Evolutionary conservation across 2,329 filamentous ascomycete genomes (phyloP), one percentile per base, ranked within the genome.

Genomic region (Thermothelomyces thermophilus): DNA sequence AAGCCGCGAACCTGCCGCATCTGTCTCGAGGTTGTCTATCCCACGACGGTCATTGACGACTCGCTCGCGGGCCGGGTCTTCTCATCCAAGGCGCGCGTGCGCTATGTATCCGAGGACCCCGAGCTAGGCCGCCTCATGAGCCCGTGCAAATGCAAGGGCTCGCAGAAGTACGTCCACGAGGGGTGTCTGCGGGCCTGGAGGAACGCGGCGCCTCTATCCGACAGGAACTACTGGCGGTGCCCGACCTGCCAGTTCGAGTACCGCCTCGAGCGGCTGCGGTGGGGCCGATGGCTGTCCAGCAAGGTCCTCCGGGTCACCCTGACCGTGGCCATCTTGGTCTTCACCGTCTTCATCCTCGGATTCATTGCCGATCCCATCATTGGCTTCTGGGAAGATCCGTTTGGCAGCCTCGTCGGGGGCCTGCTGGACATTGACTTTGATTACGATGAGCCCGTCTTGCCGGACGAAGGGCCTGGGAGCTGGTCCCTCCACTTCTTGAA

Each of bases 291-390:
- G 69, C 72, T 90, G 44, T 80, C 78, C 63, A 87, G 82, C 70
- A 75, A 75, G 57, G 66, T 77, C 48, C 74, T 85, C 4, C 86
- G 94, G 62, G 70, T 88, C 26, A 64, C 70, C 1, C 71, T 97
- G 59, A 96, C 91, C 0, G 58, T 87, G 2, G 43, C 74, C 17
- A 85, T 95, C 55, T 78, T 96, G 56, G 50, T 89, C 31, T 54
- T 83, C 37, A 77, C 83, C 45, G 76, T 95, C 22, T 97, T 95
- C 62, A 34, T 87, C 0, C 80, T 97, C 49, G 93, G 93, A 36
- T 97, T 96, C 62, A 70, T 97, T 57, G 91, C 90, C 52, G 90
- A 97, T 67, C 90, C 90, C 1, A 88, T 97, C 53, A 84, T 97
- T 66, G 87, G 90, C 60, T 71, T 95, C 24, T 95, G 91, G 73